Conservation (phyloP, 805 yeast species). For the Hanseniaspora meyeri region DNA sequence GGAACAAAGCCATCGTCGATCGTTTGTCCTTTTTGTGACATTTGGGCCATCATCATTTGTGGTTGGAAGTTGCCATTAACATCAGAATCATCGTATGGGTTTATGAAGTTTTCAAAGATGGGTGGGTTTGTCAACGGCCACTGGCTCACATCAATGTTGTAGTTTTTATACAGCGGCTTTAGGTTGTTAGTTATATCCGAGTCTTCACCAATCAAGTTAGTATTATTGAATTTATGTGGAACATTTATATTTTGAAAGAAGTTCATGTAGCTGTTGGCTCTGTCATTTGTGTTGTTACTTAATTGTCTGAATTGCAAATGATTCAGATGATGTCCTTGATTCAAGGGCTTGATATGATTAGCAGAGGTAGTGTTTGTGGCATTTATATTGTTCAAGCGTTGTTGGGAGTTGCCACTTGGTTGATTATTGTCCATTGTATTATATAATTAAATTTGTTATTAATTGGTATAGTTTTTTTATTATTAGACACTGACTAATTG, state of each 20-base stretch:
- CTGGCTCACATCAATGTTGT: constrained; percentile 34
- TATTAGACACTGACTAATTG: no score
- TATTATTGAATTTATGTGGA: background rate
- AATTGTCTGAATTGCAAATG: background rate
- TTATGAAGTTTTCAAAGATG: constrained; percentile 34
- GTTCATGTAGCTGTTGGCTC: background rate
- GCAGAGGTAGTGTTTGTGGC: background rate
- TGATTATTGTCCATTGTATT: background rate
- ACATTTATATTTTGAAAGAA: background rate
- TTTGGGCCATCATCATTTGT: background rate
- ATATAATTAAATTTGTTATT: background rate
- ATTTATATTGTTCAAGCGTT: background rate
- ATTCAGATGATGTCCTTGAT: background rate
- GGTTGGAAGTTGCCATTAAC: background rate
- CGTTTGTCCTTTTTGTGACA: background rate
- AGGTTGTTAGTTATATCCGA: constrained; percentile 15
- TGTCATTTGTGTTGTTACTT: constrained; percentile 4
- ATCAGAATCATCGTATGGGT: constrained; percentile 11
- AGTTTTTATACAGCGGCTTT: constrained; percentile 35
- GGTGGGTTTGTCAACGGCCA: constrained; percentile 37
- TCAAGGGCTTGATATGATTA: background rate
- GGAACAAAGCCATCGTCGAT: background rate
- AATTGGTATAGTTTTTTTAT: background rate
- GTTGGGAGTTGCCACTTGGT: background rate
- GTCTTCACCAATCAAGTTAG: constrained; percentile 4